phyloP scores from a whole-genome alignment of 371 early-diverging fungal species.

The Gilbertella persicaria region DNA sequence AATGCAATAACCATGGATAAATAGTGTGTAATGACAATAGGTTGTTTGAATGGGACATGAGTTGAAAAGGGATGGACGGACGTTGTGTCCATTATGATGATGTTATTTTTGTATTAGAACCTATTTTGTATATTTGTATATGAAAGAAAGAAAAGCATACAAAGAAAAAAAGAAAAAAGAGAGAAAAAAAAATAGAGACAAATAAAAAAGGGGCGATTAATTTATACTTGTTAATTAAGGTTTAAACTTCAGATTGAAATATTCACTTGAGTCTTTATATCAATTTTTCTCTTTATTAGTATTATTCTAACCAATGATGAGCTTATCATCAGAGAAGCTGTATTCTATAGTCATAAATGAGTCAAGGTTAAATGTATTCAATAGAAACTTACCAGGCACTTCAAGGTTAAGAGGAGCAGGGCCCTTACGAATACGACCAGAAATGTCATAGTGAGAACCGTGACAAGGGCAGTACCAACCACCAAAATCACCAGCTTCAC shows the following conservation, averaged over 20 bases:
- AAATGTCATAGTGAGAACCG: constrained; percentile 96
- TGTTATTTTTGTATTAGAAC: not conserved
- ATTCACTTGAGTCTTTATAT: not conserved
- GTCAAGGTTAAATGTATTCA: not conserved
- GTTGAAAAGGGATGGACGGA: constrained; percentile 39
- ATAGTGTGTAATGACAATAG: constrained; percentile 41
- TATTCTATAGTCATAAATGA: constrained; percentile 36
- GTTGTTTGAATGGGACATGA: constrained; percentile 44
- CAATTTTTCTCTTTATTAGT: not conserved
- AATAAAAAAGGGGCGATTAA: too few relatives aligned
- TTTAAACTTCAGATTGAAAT: too few relatives aligned
- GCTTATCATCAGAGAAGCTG: constrained; percentile 47
- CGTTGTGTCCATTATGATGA: constrained; percentile 26
- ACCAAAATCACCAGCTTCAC: constrained; percentile 96
- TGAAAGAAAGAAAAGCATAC: constrained; percentile 1
- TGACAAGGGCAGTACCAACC: constrained; percentile 99
- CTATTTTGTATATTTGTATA: not conserved
- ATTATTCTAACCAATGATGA: constrained; percentile 51
- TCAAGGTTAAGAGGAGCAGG: constrained; percentile 98
- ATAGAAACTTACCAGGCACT: constrained; percentile 69
- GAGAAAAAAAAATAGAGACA: constrained; percentile 4
- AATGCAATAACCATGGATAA: constrained; percentile 39
- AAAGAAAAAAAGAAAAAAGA: constrained; percentile 1
- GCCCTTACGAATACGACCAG: constrained; percentile 97
- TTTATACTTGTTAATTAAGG: too few relatives aligned